phyloP scores from a whole-genome alignment of 345 rosid species.

The Dipteronia sinensis region DNA sequence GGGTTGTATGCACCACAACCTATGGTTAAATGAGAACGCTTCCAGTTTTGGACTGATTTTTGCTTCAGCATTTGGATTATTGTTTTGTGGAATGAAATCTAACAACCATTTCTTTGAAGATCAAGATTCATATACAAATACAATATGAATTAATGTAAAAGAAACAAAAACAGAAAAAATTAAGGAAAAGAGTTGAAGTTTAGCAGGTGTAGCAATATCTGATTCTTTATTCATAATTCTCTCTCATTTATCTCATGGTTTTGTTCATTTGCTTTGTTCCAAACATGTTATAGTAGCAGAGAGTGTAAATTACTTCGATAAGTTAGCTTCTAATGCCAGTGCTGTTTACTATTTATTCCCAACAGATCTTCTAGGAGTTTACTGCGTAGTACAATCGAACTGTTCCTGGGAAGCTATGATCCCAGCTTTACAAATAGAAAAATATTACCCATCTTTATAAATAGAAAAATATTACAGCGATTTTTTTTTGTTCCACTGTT shows the following conservation, averaged over 20 bases:
- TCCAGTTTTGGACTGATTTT: slow-evolving; percentile 36
- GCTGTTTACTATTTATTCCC: background rate
- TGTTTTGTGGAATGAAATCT: slow-evolving; percentile 27
- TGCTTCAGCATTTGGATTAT: slow-evolving; percentile 23
- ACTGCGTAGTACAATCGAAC: background rate
- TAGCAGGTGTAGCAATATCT: slow-evolving; percentile 35
- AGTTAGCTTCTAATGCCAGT: background rate
- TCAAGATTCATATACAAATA: slow-evolving; percentile 28
- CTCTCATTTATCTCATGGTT: background rate
- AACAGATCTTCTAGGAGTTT: background rate
- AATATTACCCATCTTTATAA: background rate
- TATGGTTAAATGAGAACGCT: slow-evolving; percentile 22
- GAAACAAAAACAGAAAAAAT: background rate
- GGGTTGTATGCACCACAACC: slow-evolving; percentile 23
- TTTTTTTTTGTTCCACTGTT: background rate
- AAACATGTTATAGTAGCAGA: background rate
- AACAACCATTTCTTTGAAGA: slow-evolving; percentile 12
- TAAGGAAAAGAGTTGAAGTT: slow-evolving; percentile 9
- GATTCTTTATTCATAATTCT: slow-evolving; percentile 36
- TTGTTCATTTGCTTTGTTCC: background rate
- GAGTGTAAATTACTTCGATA: background rate
- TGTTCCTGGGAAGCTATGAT: background rate
- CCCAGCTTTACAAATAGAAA: background rate
- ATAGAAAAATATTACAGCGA: background rate
- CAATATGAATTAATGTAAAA: slow-evolving; percentile 33